Evolutionary conservation across 805 yeast species (phyloP).

Genomic region (Kuraishia piskuri): DNA sequence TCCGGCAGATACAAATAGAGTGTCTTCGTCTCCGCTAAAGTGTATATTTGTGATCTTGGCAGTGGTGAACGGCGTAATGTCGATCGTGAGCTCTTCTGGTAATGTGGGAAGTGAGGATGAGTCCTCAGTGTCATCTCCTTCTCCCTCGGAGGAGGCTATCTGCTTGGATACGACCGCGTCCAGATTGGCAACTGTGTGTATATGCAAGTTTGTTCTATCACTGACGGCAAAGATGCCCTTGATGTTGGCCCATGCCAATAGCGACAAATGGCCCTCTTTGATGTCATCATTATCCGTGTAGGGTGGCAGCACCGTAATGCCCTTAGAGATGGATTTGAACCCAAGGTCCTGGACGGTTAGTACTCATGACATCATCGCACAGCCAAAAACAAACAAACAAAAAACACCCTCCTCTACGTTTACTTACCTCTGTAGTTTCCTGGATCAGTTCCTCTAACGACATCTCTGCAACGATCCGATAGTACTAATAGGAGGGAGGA

Average conservation of each 20-base stretch:
- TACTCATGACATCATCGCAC: constrained; percentile 4
- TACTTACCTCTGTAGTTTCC: constrained; percentile 2
- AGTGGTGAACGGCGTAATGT: neutral
- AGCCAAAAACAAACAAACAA: no score
- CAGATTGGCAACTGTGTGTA: neutral
- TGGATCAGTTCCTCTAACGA: neutral
- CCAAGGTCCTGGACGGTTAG: constrained; percentile 16
- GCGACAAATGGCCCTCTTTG: neutral
- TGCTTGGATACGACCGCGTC: neutral
- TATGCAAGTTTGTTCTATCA: neutral
- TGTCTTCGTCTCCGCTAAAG: constrained; percentile 1
- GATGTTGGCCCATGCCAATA: neutral
- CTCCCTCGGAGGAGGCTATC: neutral
- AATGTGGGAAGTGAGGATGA: neutral
- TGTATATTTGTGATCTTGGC: neutral
- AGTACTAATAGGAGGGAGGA: no score
- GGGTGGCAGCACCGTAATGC: constrained; percentile 16
- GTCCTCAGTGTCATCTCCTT: neutral
- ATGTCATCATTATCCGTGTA: neutral
- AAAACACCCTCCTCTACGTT: no score
- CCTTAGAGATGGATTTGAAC: constrained; percentile 15
- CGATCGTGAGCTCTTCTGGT: neutral
- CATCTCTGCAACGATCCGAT: neutral
- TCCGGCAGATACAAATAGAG: neutral
- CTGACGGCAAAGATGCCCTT: neutral